Base-by-base conservation (phyloP, 2,329 filamentous ascomycete genomes). In the Venturia aucupariae region DNA sequence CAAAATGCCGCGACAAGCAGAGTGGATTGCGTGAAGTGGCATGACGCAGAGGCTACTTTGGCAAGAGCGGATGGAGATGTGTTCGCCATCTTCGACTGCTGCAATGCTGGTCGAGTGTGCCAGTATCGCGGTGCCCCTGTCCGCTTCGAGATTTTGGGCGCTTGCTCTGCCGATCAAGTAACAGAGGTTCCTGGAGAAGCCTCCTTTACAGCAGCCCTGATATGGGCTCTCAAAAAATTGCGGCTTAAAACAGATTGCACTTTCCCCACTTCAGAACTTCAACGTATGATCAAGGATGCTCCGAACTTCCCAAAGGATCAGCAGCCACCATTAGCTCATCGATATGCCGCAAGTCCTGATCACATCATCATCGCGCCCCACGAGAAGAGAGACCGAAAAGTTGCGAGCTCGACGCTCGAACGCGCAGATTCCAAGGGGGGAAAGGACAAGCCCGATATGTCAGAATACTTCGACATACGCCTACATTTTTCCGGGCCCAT, bases 11-110 rank as follows among this genome's bases (percentile, higher is more conserved):
- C 30, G 22, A 62, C 1, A 41, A 32, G 19, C 24, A 42, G 48
- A 3, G 19, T 13, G 6, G 19, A 48, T 46, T 44, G 19, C n/a
- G 41, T 62, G 4, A 48, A 62, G 13, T 62, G 60, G 60, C 35
- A 35, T n/a, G 44, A 41, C 6, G 44, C 60, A 22, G 60, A 62
- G n/a, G 48, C 19, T 17, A 27, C 48, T 11, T 13, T 44, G 22
- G 17, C 19, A 22, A 4, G 38, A 17, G 27, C 48, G 38, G 35
- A 62, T 4, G 62, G 35, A 5, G 62, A 64, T 35, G 35, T 65
- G 27, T 22, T 65, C 22, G 30, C 27, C n/a, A 62, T 65, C 17
- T 55, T 65, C n/a, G 64, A 65, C 24, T 63, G 59, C 48, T 65
- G 64, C 35, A 30, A 65, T 32, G 51, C 63, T 32, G 63, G 63